Evolutionary conservation across 148 eudicot genomes (phyloP).

Genomic region (Suaeda aralocaspica): DNA sequence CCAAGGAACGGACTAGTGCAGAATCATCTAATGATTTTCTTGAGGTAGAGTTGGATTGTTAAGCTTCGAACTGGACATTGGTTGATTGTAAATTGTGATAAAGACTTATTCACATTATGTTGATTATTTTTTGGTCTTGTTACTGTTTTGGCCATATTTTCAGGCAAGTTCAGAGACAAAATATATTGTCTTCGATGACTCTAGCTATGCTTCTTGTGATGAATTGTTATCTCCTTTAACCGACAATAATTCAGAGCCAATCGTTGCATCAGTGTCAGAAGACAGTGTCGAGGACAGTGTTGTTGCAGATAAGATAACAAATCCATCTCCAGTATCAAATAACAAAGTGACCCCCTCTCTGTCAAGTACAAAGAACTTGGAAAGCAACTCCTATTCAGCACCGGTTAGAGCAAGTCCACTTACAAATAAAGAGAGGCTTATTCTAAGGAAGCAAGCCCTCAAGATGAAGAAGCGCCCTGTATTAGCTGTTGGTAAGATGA

Average conservation of each 20-base stretch:
- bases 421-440: constrained; percentile 86
- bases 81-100: not conserved
- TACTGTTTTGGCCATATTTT: constrained; percentile 6
- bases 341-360: constrained; percentile 20
- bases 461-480: constrained; percentile 65
- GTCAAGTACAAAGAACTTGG: constrained; percentile 20
- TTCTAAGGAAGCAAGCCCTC: constrained; percentile 82
- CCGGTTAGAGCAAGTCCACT: constrained; percentile 48
- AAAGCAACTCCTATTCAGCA: constrained; percentile 15
- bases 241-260: constrained; percentile 16
- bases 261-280: not conserved
- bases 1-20: constrained; percentile 18
- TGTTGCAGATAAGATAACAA: constrained; percentile 11
- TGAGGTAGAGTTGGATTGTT: constrained; percentile 29
- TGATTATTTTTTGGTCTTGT: constrained; percentile 5
- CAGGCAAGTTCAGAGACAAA: constrained; percentile 25
- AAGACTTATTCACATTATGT: too few species aligned
- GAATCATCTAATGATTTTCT: constrained; percentile 19
- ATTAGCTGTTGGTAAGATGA: constrained; percentile 74
- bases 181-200: constrained; percentile 19
- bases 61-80: not conserved
- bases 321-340: constrained; percentile 24
- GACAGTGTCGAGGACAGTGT: constrained; percentile 23
- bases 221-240: constrained; percentile 17
- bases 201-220: constrained; percentile 14